phyloP scores from a whole-genome alignment of 805 yeast genomes.

The Zygosaccharomyces rouxii region DNA sequence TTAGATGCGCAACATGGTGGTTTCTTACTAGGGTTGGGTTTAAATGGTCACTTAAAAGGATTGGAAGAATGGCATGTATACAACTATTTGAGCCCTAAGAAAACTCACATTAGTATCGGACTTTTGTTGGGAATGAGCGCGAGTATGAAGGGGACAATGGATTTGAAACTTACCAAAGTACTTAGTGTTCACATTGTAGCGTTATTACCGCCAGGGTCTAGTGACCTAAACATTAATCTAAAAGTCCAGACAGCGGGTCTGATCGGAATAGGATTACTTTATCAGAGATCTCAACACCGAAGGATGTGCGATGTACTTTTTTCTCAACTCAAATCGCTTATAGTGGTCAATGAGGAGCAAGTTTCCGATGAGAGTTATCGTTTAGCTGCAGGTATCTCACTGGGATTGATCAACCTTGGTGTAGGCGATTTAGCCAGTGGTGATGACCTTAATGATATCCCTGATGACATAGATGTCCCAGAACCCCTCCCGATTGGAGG shows the following conservation, averaged over 20 bases:
- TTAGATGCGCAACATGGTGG: constrained; percentile 89
- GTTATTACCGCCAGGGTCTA: constrained; percentile 83
- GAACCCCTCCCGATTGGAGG: neutral
- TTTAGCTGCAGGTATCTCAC: constrained; percentile 79
- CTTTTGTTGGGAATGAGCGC: constrained; percentile 90
- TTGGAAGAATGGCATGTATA: constrained; percentile 96
- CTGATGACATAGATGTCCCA: constrained; percentile 52
- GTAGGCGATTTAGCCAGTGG: constrained; percentile 45
- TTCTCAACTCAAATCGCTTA: constrained; percentile 53
- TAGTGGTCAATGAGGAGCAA: constrained; percentile 51
- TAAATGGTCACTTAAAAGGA: constrained; percentile 78
- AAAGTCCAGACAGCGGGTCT: constrained; percentile 89
- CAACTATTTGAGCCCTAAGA: constrained; percentile 87
- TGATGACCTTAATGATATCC: constrained; percentile 42
- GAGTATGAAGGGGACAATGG: constrained; percentile 76
- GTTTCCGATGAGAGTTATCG: constrained; percentile 74
- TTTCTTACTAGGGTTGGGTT: constrained; percentile 83
- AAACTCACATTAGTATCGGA: constrained; percentile 79
- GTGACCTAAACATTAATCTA: constrained; percentile 76
- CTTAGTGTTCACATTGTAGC: constrained; percentile 92
- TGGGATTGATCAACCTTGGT: constrained; percentile 82
- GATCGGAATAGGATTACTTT: constrained; percentile 83
- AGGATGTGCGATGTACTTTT: constrained; percentile 78
- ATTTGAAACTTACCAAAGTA: constrained; percentile 81
- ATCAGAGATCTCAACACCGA: constrained; percentile 71